A percentile compares a stretch with the other conserved stretches of the same genome.
Conservation (phyloP, 2,329 filamentous ascomycete species). For the Colletotrichum lupini region DNA sequence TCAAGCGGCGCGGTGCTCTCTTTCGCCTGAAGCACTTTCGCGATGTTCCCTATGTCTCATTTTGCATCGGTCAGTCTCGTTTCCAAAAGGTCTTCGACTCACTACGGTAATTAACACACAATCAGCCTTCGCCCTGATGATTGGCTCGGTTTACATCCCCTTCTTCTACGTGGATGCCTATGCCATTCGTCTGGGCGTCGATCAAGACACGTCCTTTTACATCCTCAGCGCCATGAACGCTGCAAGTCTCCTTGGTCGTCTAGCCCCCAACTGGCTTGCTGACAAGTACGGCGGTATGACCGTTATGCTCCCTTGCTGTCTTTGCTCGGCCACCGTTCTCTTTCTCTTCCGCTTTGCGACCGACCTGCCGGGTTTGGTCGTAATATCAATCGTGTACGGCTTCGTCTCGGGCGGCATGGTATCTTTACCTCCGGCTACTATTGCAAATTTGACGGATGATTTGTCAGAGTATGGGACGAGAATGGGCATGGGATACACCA, state of each 20-base stretch:
- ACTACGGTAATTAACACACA: background rate
- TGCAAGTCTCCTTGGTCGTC: conserved; percentile 33
- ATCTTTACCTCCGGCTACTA: conserved; percentile 31
- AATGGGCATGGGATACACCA: conserved; percentile 35
- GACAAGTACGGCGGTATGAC: conserved; percentile 33
- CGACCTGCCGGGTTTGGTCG: conserved; percentile 29
- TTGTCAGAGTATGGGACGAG: conserved; percentile 28
- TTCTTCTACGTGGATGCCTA: conserved; percentile 32
- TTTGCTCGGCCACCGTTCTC: conserved; percentile 22
- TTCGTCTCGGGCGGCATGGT: conserved; percentile 36
- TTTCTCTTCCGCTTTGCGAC: conserved; percentile 25
- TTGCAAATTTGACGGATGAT: conserved; percentile 32
- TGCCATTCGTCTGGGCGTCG: conserved; percentile 23
- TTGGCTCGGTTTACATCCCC: conserved; percentile 28
- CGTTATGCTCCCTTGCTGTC: conserved; percentile 26
- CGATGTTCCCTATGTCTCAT: conserved; percentile 15
- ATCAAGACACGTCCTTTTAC: conserved; percentile 25
- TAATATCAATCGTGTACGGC: conserved; percentile 27
- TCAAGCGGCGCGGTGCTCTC: conserved; percentile 23
- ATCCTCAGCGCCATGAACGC: conserved; percentile 37
- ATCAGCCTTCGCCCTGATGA: conserved; percentile 26
- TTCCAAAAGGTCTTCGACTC: background rate
- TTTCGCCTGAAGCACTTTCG: conserved; percentile 23
- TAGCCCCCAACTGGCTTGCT: conserved; percentile 35
- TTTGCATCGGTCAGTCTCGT: conserved; percentile 17